phyloP scores from a whole-genome alignment of 2,329 filamentous ascomycete genomes.

The Xylaria sp. region DNA sequence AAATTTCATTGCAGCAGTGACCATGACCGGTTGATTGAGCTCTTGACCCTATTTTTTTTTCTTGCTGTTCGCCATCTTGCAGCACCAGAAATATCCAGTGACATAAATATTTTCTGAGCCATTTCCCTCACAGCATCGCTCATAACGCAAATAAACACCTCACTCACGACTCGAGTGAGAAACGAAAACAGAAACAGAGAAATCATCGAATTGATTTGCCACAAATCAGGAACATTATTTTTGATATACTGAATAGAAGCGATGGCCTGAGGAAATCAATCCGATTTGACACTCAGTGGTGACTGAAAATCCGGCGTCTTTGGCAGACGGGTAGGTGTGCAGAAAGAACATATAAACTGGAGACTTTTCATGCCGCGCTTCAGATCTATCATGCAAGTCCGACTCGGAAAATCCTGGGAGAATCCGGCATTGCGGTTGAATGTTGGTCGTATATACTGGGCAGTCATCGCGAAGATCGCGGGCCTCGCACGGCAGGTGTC shows the following conservation, averaged over 20 bases:
- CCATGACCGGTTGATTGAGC: background rate
- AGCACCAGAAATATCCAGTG: background rate
- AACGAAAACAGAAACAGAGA: background rate
- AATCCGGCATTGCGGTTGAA: background rate
- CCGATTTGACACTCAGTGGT: background rate
- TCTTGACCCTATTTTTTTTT: background rate
- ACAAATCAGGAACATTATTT: background rate
- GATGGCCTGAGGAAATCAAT: background rate
- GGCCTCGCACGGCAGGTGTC: background rate
- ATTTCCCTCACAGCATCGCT: background rate
- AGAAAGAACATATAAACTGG: slow-evolving; percentile 1
- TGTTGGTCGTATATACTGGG: slow-evolving; percentile 4
- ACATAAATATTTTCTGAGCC: background rate
- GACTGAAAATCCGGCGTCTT: background rate
- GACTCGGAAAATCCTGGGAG: background rate
- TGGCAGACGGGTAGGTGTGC: background rate
- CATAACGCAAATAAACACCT: background rate
- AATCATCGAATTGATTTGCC: slow-evolving; percentile 3
- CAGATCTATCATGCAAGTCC: background rate
- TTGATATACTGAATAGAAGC: background rate
- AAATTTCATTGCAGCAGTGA: background rate
- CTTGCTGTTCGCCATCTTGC: background rate
- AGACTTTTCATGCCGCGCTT: background rate
- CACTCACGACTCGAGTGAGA: background rate
- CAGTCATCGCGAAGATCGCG: background rate